These are phyloP conservation scores for Phytophthora cactorum DNA, from an alignment of 352 stramenopile species.

Conservation along the genomic window DNA sequence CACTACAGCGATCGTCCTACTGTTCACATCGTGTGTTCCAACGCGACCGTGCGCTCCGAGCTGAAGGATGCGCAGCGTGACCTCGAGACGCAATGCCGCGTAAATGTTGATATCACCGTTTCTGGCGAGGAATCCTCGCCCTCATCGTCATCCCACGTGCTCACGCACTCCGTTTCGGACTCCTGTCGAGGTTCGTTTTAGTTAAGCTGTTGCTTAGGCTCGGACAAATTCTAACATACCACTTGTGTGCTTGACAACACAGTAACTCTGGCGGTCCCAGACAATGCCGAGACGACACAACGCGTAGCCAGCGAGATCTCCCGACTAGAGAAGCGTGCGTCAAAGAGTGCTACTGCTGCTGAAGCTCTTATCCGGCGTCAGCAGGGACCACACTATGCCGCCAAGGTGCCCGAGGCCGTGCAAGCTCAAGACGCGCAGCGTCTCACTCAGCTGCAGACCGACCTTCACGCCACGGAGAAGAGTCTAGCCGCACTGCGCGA, in stretches of 20 bases:
- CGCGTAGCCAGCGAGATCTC: conserved; percentile 67
- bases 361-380: conserved; percentile 53
- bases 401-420: conserved; percentile 72
- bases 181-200: conserved; percentile 53
- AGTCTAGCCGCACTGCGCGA: conserved; percentile 61
- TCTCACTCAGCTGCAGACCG: conserved; percentile 60
- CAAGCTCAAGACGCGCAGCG: conserved; percentile 68
- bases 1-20: conserved; percentile 29
- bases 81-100: conserved; percentile 54
- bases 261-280: conserved; percentile 74
- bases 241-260: neutral
- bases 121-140: neutral
- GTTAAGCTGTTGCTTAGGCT: neutral
- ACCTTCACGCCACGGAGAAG: conserved; percentile 55
- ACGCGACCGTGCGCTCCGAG: conserved; percentile 32
- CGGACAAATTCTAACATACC: neutral
- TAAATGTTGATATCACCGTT: conserved; percentile 35
- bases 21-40: conserved; percentile 44
- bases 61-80: conserved; percentile 48
- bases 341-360: conserved; percentile 59
- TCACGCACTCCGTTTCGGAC: conserved; percentile 63
- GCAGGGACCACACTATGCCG: conserved; percentile 52
- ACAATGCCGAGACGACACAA: conserved; percentile 69
- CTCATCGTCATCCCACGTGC: conserved; percentile 29
- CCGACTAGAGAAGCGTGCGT: conserved; percentile 65